Base-by-base conservation (phyloP, 2,329 filamentous ascomycete species). In the Trichoderma polysporum region DNA sequence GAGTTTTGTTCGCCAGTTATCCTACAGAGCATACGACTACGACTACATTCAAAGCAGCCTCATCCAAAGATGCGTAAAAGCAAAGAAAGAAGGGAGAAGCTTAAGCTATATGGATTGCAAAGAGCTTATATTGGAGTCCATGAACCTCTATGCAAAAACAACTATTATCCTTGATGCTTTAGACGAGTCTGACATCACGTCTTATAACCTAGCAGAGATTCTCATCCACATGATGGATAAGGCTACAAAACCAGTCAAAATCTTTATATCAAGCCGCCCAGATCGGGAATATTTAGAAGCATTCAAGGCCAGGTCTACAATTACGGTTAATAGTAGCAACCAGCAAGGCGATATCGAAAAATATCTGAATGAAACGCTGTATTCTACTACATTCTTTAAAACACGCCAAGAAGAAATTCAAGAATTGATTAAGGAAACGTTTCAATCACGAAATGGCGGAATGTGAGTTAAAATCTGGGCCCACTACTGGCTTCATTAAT, bases 291-390 rank as follows among this genome's bases (percentile, higher is more conserved):
- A 68, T 10, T 31, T 47, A 25, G 33, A 59, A 12, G 47, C 49
- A 12, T 71, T 71, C 25, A 15, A 66, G 12, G 39, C 6, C 4
- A 56, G 50, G 27, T 22, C 57, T 39, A 61, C 68, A 15, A 67
- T 72, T 7, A 62, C 58, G 7, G 37, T 72, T 7, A 39, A 67
- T 9, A 66, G 67, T 6, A 58, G 27, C 2, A 54, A 59, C 19
- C 70, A 72, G n/a, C 66, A 68, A 68, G 39, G 17, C n/a, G 70
- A 70, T n/a, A 71, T 72, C 41, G 68, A 69, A 45, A 69, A 63
- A n/a, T 72, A 65, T 12, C 59, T 72, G 2, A 9, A 50, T 5
- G 29, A 66, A 4, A 41, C 60, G 13, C 52, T 67, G 3, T 67
- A 67, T 19, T 41, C 50, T 1, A 67, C 22, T 8, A 8, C 4